phyloP scores from a whole-genome alignment of 2,329 filamentous ascomycete genomes.

The Akanthomyces dipterigenus region DNA sequence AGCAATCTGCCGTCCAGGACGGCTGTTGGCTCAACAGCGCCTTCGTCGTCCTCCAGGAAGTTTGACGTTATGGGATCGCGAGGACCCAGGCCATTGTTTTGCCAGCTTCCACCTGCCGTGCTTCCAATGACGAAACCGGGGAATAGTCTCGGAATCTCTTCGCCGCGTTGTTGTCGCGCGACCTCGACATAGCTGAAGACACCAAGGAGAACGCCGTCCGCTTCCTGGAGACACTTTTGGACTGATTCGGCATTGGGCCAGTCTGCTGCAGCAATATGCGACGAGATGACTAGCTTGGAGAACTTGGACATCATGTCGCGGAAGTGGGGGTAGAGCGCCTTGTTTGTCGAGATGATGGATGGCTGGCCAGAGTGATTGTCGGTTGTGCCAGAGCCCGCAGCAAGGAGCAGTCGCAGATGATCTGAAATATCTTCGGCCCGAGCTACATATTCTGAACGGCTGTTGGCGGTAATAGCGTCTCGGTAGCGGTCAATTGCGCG shows the following conservation, averaged over 20 bases:
- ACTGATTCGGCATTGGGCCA: conserved; percentile 92
- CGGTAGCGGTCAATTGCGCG: conserved; percentile 83
- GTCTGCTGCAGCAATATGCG: conserved; percentile 93
- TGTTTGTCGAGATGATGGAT: conserved; percentile 98
- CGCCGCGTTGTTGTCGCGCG: conserved; percentile 84
- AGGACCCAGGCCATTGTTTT: conserved; percentile 58
- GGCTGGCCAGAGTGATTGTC: conserved; percentile 98
- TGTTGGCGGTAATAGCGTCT: conserved; percentile 76
- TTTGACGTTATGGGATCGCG: conserved; percentile 71
- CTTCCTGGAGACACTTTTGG: conserved; percentile 91
- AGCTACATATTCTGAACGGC: conserved; percentile 84
- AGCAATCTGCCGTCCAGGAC: conserved; percentile 70
- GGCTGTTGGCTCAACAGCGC: conserved; percentile 61
- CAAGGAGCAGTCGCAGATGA: conserved; percentile 85
- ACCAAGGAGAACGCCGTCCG: conserved; percentile 89
- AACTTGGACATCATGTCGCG: conserved; percentile 99
- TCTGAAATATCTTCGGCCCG: conserved; percentile 98
- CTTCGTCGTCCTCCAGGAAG: conserved; percentile 79
- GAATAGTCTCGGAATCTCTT: conserved; percentile 85
- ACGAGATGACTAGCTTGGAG: conserved; percentile 96
- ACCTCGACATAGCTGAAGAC: conserved; percentile 97
- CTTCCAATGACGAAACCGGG: conserved; percentile 91
- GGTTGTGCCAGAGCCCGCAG: conserved; percentile 91
- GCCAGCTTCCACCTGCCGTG: conserved; percentile 80
- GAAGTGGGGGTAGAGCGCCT: conserved; percentile 93